Evolutionary conservation across 208 protist genomes (phyloP), one percentile per base, ranked within the genome.

Genomic region (Trypanosoma vivax): DNA sequence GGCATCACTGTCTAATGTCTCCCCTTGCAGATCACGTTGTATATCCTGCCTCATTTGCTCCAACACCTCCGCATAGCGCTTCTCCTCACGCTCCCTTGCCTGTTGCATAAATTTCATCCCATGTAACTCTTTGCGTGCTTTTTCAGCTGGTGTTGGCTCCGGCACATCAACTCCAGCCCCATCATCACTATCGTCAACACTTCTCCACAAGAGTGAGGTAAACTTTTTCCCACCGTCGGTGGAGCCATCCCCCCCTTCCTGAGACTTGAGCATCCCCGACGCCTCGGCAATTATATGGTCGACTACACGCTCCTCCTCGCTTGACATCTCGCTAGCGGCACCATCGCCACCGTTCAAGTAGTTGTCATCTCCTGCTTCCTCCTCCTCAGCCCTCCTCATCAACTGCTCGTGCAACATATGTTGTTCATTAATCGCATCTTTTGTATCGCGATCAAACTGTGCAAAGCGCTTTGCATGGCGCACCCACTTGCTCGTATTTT

Each of bases 401-500:
- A 96, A 77, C n/a, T 63, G 40, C 61, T 92, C 82, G 53, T 93
- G 87, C n/a, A 80, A 43, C 41, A 70, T 29, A 33, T 86, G 65
- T 71, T 96, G 90, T 40, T 94, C 81, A 34, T 92, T 68, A 38
- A 96, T 70, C n/a, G 90, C 87, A 30, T 92, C 87, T 60, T 92
- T 90, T 1, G 84, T 79, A 28, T 69, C 72, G 1, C 46, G 69
- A 53, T 92, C 83, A 43, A 84, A 86, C 28, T 90, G 46, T 5
- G 77, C 81, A 59, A 92, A 90, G 0, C 76, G 76, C 69, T 93
- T 94, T 16, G 83, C 85, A 50, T 92, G 90, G 58, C 84, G 86
- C 29, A 96, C 83, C 85, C 85, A 96, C 9, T 83, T 73, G 39
- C 85, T 94, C 24, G 84, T 94, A 53, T 96, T 96, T 57, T 94